Evolutionary conservation across 768 basidiomycete species (phyloP).

Genomic region (Lentinula boryana): DNA sequence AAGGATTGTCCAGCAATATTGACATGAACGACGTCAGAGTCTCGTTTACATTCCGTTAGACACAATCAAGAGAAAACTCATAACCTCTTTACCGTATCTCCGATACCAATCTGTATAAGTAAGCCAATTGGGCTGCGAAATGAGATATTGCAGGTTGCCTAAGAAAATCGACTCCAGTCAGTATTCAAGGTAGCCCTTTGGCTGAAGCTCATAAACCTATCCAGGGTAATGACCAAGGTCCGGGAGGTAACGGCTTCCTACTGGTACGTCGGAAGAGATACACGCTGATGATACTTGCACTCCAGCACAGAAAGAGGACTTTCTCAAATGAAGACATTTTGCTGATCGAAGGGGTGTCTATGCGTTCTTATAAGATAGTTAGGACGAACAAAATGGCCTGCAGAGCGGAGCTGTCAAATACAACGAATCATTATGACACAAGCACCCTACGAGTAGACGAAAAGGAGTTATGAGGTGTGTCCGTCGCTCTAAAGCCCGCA

Average conservation of each 20-base stretch:
- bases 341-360: no score
- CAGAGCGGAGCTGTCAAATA: no score
- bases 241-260: not conserved
- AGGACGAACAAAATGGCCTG: no score
- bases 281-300: not conserved
- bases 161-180: slow-evolving; percentile 14
- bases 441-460: no score
- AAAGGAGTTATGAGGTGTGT: no score
- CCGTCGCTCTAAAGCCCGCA: no score
- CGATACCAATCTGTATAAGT: slow-evolving; percentile 32
- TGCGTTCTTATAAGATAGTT: no score
- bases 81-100: slow-evolving; percentile 24
- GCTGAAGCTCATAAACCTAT: not conserved
- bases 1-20: slow-evolving; percentile 8
- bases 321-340: not conserved
- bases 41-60: not conserved
- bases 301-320: not conserved
- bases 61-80: slow-evolving; percentile 7
- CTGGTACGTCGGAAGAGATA: not conserved
- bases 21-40: slow-evolving; percentile 3
- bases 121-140: slow-evolving; percentile 25
- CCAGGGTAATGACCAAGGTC: not conserved
- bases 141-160: slow-evolving; percentile 29
- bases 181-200: not conserved
- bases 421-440: no score